Evolutionary conservation across 345 rosid species (phyloP).

Genomic region (Raphanus sativus): DNA sequence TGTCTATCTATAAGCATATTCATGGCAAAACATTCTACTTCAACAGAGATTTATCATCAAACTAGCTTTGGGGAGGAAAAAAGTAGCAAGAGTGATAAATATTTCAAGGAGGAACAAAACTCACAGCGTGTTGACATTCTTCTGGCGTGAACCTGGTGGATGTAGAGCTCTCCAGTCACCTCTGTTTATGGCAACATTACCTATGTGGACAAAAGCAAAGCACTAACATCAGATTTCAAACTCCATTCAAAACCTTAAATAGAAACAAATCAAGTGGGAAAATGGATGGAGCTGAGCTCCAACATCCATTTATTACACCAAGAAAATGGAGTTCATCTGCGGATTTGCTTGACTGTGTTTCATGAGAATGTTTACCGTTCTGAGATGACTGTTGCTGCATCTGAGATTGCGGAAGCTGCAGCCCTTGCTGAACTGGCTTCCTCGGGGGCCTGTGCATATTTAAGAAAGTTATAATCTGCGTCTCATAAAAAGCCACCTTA

Average conservation of each 20-base stretch:
- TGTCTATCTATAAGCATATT: background rate
- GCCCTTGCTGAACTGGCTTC: conserved; percentile 60
- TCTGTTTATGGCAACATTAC: background rate
- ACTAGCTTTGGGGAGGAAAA: background rate
- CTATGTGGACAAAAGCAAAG: background rate
- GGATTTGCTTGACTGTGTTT: background rate
- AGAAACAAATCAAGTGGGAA: background rate
- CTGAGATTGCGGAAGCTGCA: conserved; percentile 56
- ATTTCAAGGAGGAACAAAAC: background rate
- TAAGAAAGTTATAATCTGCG: conserved; percentile 60
- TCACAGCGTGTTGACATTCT: conserved; percentile 52
- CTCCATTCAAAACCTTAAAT: background rate
- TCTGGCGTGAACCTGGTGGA: conserved; percentile 44
- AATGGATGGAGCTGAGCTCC: background rate
- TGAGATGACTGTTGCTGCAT: conserved; percentile 55
- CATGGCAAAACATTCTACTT: background rate
- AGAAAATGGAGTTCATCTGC: background rate
- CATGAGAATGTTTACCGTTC: background rate
- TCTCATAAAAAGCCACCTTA: conserved; percentile 69
- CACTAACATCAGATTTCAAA: background rate
- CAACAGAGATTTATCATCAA: background rate
- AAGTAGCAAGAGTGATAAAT: background rate
- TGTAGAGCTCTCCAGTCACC: conserved; percentile 57
- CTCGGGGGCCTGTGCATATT: conserved; percentile 57
- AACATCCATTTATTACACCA: background rate